Evolutionary conservation across 78 protist genomes (phyloP).

Genomic region (Pigoraptor vietnamica): DNA sequence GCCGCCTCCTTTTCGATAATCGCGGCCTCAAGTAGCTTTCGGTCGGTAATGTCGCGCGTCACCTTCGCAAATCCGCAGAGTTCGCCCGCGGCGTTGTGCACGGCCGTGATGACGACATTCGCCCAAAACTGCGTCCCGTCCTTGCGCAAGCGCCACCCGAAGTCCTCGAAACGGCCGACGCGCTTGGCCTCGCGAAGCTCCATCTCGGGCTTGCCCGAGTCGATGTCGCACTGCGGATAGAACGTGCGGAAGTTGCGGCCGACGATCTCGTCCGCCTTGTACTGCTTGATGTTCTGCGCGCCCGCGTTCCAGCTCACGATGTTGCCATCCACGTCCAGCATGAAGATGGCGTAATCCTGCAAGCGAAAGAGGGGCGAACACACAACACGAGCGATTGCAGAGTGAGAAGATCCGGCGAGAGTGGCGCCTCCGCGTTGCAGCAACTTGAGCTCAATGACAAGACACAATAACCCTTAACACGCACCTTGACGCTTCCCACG

Average conservation of each 20-base stretch:
- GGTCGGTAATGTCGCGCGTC: neutral
- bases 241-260: neutral
- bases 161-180: neutral
- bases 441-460: no score
- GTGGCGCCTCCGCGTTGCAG: no score
- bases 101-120: neutral
- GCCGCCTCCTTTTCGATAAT: neutral
- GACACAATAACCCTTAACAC: no score
- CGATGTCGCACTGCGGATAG: neutral
- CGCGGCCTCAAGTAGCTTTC: neutral
- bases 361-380: no score
- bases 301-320: neutral
- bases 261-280: neutral
- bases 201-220: neutral
- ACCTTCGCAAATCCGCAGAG: neutral
- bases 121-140: neutral
- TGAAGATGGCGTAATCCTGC: neutral
- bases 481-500: neutral
- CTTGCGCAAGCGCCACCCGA: neutral
- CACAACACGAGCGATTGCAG: no score
- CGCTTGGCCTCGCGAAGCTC: neutral
- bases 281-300: neutral
- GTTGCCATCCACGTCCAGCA: neutral
- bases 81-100: neutral
- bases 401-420: no score